A percentile compares a stretch with the other conserved stretches of the same genome.
These are phyloP conservation scores for Aspergillus hancockii DNA, from an alignment of 495 filamentous ascomycete genomes.

Conservation along the genomic window DNA sequence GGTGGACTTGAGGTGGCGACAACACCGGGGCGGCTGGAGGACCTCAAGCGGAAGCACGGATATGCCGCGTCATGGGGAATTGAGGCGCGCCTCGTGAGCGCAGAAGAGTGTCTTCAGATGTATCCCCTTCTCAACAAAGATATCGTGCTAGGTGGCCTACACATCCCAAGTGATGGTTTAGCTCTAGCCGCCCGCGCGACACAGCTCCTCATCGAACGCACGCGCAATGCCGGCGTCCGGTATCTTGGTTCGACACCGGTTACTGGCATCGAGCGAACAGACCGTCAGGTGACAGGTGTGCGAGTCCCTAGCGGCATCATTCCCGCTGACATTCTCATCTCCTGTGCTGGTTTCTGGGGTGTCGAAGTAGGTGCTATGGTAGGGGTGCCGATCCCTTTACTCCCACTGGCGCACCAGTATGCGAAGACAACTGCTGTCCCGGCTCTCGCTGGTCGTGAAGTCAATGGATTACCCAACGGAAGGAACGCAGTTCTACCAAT, in stretches of 20 bases:
- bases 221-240: constrained; percentile 45
- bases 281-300: constrained; percentile 45
- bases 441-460: constrained; percentile 27
- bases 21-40: constrained; percentile 47
- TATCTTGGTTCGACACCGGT: constrained; percentile 49
- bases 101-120: constrained; percentile 42
- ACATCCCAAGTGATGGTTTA: constrained; percentile 52
- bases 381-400: constrained; percentile 47
- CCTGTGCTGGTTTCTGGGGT: constrained; percentile 57
- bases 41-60: constrained; percentile 53
- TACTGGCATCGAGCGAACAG: constrained; percentile 39
- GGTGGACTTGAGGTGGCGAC: constrained; percentile 54
- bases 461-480: constrained; percentile 38
- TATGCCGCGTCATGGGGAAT: constrained; percentile 51
- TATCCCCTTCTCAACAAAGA: constrained; percentile 48
- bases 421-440: constrained; percentile 48
- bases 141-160: constrained; percentile 47
- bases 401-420: constrained; percentile 54
- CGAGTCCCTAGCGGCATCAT: constrained; percentile 38
- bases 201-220: constrained; percentile 49
- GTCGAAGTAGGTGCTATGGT: constrained; percentile 54
- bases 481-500: constrained; percentile 46
- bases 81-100: constrained; percentile 40
- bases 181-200: constrained; percentile 52
- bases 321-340: constrained; percentile 50